phyloP scores from a whole-genome alignment of 2,329 filamentous ascomycete genomes.

The Penicillium palitans region DNA sequence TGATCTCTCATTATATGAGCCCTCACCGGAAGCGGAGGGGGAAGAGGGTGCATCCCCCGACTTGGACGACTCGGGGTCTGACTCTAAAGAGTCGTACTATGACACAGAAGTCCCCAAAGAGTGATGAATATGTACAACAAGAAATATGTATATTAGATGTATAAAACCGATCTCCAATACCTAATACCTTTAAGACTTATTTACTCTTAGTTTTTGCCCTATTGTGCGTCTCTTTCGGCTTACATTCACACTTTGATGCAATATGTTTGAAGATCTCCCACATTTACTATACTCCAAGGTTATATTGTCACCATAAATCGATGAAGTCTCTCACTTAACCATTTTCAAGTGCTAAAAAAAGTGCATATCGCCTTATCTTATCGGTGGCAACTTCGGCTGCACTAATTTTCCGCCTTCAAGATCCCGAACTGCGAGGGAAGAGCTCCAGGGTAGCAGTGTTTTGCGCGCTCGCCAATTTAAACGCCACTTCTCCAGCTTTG shows the following conservation, averaged over 20 bases:
- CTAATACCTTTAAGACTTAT: neutral
- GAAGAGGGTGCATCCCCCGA: neutral
- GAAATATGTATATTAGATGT: conserved; percentile 27
- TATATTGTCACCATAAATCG: neutral
- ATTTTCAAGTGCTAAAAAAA: neutral
- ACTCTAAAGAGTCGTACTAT: neutral
- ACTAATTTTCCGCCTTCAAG: conserved; percentile 40
- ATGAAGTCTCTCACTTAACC: neutral
- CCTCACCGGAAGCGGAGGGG: neutral
- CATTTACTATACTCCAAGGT: neutral
- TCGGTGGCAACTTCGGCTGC: conserved; percentile 34
- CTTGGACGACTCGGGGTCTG: neutral
- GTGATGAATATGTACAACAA: conserved; percentile 9
- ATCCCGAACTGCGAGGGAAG: conserved; percentile 7
- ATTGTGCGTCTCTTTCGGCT: too few relatives aligned
- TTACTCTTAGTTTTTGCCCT: neutral
- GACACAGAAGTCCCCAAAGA: conserved; percentile 5
- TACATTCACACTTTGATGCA: neutral
- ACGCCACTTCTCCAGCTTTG: neutral
- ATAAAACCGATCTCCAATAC: conserved; percentile 16
- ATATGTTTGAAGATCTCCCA: neutral
- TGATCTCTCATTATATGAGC: conserved; percentile 1
- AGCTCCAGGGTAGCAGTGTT: conserved; percentile 22
- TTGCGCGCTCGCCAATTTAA: conserved; percentile 23
- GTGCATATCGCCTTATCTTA: conserved; percentile 29